phyloP scores from a whole-genome alignment of 2,329 filamentous ascomycete species.

The Nectriaceae sp. region DNA sequence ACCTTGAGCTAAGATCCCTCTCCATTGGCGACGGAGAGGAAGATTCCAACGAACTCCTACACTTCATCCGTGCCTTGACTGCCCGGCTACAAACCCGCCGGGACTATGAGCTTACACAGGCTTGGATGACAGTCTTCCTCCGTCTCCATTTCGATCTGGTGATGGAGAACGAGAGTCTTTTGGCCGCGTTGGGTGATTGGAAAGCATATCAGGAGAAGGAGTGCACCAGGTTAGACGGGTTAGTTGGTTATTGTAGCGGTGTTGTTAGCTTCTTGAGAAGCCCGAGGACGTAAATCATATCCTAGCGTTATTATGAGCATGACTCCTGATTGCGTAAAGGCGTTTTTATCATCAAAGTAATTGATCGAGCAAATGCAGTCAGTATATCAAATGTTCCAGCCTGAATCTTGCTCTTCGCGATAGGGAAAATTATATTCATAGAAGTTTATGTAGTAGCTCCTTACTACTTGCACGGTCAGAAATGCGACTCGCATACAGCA shows the following conservation, averaged over 20 bases:
- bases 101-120: slow-evolving; percentile 93
- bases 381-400: slow-evolving; percentile 6
- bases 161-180: slow-evolving; percentile 53
- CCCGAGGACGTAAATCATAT: slow-evolving; percentile 47
- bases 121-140: slow-evolving; percentile 96
- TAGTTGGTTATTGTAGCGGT: slow-evolving; percentile 87
- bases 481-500: no score
- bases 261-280: slow-evolving; percentile 80
- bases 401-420: not conserved
- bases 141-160: slow-evolving; percentile 69
- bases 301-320: slow-evolving; percentile 3
- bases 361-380: not conserved
- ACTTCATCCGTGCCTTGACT: slow-evolving; percentile 82
- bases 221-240: slow-evolving; percentile 66
- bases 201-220: slow-evolving; percentile 72
- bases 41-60: slow-evolving; percentile 68
- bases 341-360: not conserved
- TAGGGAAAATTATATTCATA: slow-evolving; percentile 3
- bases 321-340: not conserved
- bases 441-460: no score
- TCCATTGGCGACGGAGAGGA: slow-evolving; percentile 47
- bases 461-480: no score
- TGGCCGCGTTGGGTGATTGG: slow-evolving; percentile 67
- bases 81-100: slow-evolving; percentile 65
- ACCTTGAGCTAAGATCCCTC: slow-evolving; percentile 87